Base-by-base conservation (phyloP, 2,329 filamentous ascomycete genomes). In the Aureobasidium uvarum region DNA sequence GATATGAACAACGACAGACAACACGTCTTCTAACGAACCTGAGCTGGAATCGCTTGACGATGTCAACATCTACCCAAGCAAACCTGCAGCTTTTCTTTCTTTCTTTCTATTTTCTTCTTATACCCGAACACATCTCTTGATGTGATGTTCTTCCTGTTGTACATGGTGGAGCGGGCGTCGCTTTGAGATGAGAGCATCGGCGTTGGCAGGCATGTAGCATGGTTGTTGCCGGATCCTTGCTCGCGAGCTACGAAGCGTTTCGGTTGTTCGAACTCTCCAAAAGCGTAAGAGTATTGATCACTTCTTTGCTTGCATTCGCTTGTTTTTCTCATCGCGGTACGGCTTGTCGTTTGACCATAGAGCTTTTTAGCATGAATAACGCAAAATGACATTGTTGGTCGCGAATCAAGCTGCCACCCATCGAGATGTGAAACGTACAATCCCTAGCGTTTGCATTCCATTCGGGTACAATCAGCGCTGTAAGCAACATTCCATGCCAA, bases 111-210 rank as follows among this genome's bases (percentile, higher is more conserved):
- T 16, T 41, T 3, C 54, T 58, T 62, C 45, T 62, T 62, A 62
- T 62, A 62, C 58, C 58, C 58, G 58, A 50, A 51, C 36, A 23
- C 58, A 41, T 62, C 58, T 46, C 20, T 39, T 5, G 45, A 62
- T 51, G 58, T 62, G 43, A 25, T 60, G 58, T 62, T 62, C 45
- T 62, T 62, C 20, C 58, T 62, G 45, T 62, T 20, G 48, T n/a
- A 62, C 20, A 33, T 28, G 45, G 45, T 38, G 43, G 58, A 51
- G 45, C 45, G 45, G 55, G 31, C 45, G 45, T 38, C 56, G 16
- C 16, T 31, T 31, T 62, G 28, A 31, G 18, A 31, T 1, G 28
- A 62, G 33, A 50, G n/a, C 33, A 62, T 16, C 33, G 58, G 58
- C 45, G 46, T 62, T 51, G 50, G 41, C 56, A 25, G 31, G 41